Conservation (phyloP, 768 basidiomycete species). For the Xerocomus spinulosus region DNA sequence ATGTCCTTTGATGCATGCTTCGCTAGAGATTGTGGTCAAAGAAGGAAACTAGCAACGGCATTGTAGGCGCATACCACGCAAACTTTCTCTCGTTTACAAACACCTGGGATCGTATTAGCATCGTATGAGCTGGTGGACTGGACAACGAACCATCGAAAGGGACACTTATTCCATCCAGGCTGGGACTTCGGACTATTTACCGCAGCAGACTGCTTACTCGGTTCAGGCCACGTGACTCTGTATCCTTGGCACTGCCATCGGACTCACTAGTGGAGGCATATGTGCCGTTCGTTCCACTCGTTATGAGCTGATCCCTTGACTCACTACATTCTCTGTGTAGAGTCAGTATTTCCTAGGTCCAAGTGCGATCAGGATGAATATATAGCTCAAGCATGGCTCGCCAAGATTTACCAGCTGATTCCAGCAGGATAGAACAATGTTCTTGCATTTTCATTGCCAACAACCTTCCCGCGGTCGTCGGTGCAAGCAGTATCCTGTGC, state of each 20-base stretch:
- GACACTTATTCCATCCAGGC: slow-evolving; percentile 13
- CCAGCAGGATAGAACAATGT: neutral
- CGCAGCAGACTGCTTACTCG: no score
- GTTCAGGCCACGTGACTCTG: slow-evolving; percentile 1
- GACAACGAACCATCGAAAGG: slow-evolving; percentile 20
- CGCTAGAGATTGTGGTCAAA: slow-evolving; percentile 42
- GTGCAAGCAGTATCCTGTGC: no score
- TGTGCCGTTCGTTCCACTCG: neutral
- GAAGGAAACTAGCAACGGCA: neutral
- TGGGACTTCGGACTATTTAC: neutral
- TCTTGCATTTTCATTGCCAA: neutral
- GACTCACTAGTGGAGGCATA: slow-evolving; percentile 6
- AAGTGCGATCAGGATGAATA: no score
- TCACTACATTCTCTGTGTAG: no score
- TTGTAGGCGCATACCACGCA: slow-evolving; percentile 67
- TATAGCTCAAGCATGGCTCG: no score
- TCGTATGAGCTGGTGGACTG: neutral
- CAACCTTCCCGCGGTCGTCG: neutral
- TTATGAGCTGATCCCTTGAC: no score
- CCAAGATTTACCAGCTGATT: neutral
- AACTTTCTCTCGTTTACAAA: slow-evolving; percentile 69
- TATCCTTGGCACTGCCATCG: no score
- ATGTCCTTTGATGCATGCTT: slow-evolving; percentile 93
- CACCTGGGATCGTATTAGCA: slow-evolving; percentile 40
- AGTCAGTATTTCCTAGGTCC: no score